Conservation (phyloP, 768 basidiomycete species). For the Amanita fuliginea region DNA sequence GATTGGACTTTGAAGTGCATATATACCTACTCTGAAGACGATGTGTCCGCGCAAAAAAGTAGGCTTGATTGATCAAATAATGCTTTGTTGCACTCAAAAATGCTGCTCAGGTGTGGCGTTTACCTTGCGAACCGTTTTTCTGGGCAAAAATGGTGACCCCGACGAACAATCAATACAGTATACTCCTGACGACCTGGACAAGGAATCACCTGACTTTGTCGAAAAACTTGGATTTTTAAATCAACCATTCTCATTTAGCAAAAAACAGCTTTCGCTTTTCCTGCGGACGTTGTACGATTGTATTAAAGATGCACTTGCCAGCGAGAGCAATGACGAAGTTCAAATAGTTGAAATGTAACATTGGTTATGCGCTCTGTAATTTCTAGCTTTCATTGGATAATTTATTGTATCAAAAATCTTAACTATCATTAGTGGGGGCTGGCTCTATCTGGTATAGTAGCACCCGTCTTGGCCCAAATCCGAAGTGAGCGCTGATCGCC, state of each 20-base stretch:
- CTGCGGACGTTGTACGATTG: constrained; percentile 47
- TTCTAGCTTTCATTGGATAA: background rate
- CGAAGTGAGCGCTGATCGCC: constrained; percentile 33
- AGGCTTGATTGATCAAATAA: constrained; percentile 15
- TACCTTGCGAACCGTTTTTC: constrained; percentile 33
- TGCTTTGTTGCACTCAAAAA: background rate
- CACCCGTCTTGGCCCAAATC: constrained; percentile 50
- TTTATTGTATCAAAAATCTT: background rate
- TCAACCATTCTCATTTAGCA: constrained; percentile 56
- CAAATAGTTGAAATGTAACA: constrained; percentile 6
- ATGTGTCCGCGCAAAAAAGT: constrained; percentile 23
- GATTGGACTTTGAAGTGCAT: constrained; percentile 58
- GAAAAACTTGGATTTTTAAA: constrained; percentile 50
- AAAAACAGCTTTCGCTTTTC: constrained; percentile 58
- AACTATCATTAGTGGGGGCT: background rate
- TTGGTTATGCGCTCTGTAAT: constrained; percentile 6
- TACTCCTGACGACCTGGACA: constrained; percentile 52
- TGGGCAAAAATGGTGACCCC: constrained; percentile 18
- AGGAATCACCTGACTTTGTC: constrained; percentile 46
- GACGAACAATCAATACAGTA: constrained; percentile 43
- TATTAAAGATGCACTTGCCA: constrained; percentile 25
- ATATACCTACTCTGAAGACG: constrained; percentile 41
- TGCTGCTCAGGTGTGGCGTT: constrained; percentile 47
- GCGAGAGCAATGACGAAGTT: constrained; percentile 17
- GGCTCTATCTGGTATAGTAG: constrained; percentile 11